These are phyloP conservation scores for Xylaria sp. DNA, from an alignment of 2,329 filamentous ascomycete genomes.

Conservation along the genomic window DNA sequence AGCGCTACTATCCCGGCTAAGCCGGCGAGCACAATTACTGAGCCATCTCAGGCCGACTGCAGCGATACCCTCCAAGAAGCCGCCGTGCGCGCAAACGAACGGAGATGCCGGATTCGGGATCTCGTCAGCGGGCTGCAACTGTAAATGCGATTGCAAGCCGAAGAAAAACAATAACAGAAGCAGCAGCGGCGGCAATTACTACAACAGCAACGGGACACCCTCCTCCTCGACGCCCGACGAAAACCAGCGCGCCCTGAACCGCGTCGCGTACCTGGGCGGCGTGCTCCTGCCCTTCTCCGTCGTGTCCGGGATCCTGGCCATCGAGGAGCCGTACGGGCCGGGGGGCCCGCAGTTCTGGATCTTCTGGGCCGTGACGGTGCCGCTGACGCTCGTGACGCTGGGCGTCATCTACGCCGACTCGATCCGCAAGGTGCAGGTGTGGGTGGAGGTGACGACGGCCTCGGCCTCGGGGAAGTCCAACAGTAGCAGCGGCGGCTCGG, in stretches of 20 bases:
- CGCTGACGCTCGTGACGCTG: slow-evolving; percentile 54
- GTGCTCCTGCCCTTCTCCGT: slow-evolving; percentile 61
- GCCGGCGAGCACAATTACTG: slow-evolving; percentile 45
- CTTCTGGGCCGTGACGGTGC: slow-evolving; percentile 59
- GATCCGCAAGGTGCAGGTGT: slow-evolving; percentile 59
- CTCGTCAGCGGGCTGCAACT: slow-evolving; percentile 5
- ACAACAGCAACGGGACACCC: background rate
- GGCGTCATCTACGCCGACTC: slow-evolving; percentile 61
- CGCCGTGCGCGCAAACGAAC: background rate
- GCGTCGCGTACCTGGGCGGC: slow-evolving; percentile 62
- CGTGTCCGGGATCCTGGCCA: slow-evolving; percentile 60
- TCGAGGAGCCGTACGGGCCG: slow-evolving; percentile 58
- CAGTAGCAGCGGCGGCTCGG: slow-evolving; percentile 1
- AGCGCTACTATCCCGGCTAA: slow-evolving; percentile 48
- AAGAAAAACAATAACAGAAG: background rate
- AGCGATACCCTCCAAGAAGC: slow-evolving; percentile 17
- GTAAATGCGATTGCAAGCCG: background rate
- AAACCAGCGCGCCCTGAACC: slow-evolving; percentile 57
- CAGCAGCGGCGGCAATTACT: background rate
- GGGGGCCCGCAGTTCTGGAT: slow-evolving; percentile 58
- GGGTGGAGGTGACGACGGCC: slow-evolving; percentile 55
- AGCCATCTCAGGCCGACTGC: slow-evolving; percentile 33
- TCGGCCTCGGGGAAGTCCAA: slow-evolving; percentile 14
- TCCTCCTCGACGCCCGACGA: slow-evolving; percentile 41
- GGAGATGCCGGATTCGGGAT: background rate